Evolutionary conservation across 148 eudicot genomes (phyloP), one percentile per base, ranked within the genome.

Genomic region (Hydrangea macrophylla): DNA sequence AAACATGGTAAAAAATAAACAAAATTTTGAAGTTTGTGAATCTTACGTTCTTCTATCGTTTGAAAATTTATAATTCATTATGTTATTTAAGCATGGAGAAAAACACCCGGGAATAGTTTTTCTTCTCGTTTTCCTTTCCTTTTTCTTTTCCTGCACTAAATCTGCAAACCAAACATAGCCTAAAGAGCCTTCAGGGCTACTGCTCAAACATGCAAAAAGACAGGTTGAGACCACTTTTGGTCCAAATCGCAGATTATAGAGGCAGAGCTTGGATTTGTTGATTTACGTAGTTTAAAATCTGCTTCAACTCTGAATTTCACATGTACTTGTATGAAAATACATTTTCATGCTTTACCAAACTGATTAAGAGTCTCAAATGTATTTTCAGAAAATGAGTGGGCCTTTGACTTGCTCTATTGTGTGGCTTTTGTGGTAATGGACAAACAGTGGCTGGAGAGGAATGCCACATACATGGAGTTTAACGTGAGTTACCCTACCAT

Each of bases 391-490:
- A 83, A 91, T 48, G 90, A 91, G 76, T 88, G 92, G 97, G 86
- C 92, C 2, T 91, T 91, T 58, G 97, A 91, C 71, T 77, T 88
- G 73, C 92, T 91, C 8, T 91, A 88, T 44, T 86, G 95, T 53
- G 90, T 91, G 50, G 95, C 95, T 35, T 91, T 91, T 65, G 74
- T 82, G 78, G 74, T 88, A 12, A 86, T 91, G 97, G 97, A 88
- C 85, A 86, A 88, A 59, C 81, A 81, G 36, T 91, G 92, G 95
- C 82, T 88, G 32, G 92, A 88, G 55, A 86, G 70, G 65, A 84
- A 82, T 72, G 97, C 95, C 51, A 74, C 87, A 5, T 91, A 88
- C 80, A 88, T 91, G 97, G 90, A 88, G 58, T 91, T 91, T 78
- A 91, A 91, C 60, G 97, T 91, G 70, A 84, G 95, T 51, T 42